Percentiles rank a stretch among this genome's conserved stretches.
Conservation (phyloP, 306 rosid genomes). For the Medicago lupulina region DNA sequence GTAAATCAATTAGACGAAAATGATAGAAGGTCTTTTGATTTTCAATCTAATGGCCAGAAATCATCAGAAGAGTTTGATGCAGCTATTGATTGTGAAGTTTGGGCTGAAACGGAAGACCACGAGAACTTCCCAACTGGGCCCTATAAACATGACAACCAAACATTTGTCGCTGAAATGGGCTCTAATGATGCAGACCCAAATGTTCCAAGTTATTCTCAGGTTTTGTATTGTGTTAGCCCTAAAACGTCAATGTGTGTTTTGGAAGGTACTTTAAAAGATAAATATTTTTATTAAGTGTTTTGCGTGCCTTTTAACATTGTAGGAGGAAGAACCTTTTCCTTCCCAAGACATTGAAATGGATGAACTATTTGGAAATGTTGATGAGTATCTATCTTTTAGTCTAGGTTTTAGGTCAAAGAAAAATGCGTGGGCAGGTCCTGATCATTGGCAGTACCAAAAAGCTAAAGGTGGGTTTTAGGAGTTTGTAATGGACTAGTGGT, state of each 20-base stretch:
- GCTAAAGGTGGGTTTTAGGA: slow-evolving; percentile 61
- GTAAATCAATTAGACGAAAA: slow-evolving; percentile 76
- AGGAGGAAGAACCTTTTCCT: slow-evolving; percentile 66
- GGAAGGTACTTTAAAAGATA: slow-evolving; percentile 5
- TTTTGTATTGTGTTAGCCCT: slow-evolving; percentile 38
- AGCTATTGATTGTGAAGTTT: slow-evolving; percentile 46
- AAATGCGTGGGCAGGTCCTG: slow-evolving; percentile 98
- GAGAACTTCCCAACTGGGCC: slow-evolving; percentile 57
- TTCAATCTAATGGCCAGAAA: slow-evolving; percentile 45
- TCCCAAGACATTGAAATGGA: slow-evolving; percentile 55
- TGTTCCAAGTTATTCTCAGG: slow-evolving; percentile 69
- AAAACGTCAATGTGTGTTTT: neutral
- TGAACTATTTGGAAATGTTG: slow-evolving; percentile 66
- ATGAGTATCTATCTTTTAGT: slow-evolving; percentile 64
- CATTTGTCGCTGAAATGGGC: slow-evolving; percentile 58
- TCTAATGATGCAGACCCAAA: slow-evolving; percentile 57
- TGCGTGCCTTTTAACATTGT: slow-evolving; percentile 37
- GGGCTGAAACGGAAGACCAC: slow-evolving; percentile 51
- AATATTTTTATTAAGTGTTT: slow-evolving; percentile 11
- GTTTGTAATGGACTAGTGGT: slow-evolving; percentile 8
- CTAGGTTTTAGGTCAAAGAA: slow-evolving; percentile 72
- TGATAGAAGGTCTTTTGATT: slow-evolving; percentile 70
- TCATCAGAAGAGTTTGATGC: slow-evolving; percentile 51
- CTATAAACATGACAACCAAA: slow-evolving; percentile 57
- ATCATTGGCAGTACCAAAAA: slow-evolving; percentile 81